Base-by-base conservation (phyloP, 1,284 basidiomycete genomes). In the Ustilago loliicola region DNA sequence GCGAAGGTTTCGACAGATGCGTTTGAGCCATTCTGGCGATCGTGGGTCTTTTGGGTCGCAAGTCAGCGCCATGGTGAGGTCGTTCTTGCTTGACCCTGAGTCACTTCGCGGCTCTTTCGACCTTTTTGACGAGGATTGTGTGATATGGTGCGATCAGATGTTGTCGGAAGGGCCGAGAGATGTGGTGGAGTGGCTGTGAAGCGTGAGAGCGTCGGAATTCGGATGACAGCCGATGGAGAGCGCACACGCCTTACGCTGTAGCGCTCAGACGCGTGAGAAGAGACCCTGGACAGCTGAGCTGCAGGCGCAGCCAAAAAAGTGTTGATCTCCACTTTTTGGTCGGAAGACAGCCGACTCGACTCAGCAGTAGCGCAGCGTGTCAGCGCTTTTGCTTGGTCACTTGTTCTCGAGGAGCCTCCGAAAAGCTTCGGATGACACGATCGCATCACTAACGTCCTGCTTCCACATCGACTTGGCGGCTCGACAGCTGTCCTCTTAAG, bases 21-120 rank as follows among this genome's bases (percentile, higher is more conserved):
- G 40, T 27, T 61, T 60, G 58, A 74, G 62, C 45, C 53, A 66
- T 13, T 23, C 36, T 23, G 76, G 61, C 3, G 76, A 53, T 23
- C 61, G 57, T 9, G 76, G 76, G 30, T 71, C 53, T n/a, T 74
- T 67, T 19, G 76, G 65, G 32, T 78, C 72, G 72, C 76, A 78
- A 47, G 63, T 77, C 40, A 77, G 57, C n/a, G 55, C 40, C 71
- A 78, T 74, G n/a, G 29, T 63, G 55, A 9, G 36, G 38, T 32
- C 45, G 29, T n/a, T 45, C n/a, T 32, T 50, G 51, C 29, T 23
- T 21, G 51, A 34, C 32, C 29, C 21, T n/a, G 36, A 15, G 10
- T 40, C 32, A 42, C 27, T n/a, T 19, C 11, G 38, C 59, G 34
- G 59, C 34, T 13, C 23, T 21, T 48, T 25, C 25, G 48, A 21